Conservation (phyloP, 306 rosid genomes). For the Quercus rubra region DNA sequence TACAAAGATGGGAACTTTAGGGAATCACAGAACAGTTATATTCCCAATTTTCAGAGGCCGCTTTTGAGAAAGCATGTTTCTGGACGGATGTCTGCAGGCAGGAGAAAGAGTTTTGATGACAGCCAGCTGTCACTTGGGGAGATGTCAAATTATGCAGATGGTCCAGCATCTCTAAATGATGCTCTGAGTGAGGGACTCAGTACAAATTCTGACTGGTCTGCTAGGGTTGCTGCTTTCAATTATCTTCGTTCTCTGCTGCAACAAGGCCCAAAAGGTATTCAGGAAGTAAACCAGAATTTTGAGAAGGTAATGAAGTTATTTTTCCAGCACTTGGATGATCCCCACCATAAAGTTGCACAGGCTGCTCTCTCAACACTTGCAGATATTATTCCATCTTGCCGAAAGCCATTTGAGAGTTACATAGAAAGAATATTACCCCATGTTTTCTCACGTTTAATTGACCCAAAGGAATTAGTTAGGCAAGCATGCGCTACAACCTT, state of each 20-base stretch:
- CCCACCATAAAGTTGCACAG: conserved; percentile 98
- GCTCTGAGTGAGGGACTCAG: conserved; percentile 90
- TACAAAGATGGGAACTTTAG: conserved; percentile 70
- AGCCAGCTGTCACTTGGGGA: conserved; percentile 76
- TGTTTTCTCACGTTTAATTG: conserved; percentile 95
- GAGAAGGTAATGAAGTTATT: conserved; percentile 99
- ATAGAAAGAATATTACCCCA: conserved; percentile 96
- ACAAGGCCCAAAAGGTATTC: conserved; percentile 90
- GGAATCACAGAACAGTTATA: conserved; percentile 63
- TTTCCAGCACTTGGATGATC: conserved; percentile 98
- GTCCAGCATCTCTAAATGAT: conserved; percentile 82
- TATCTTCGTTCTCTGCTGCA: conserved; percentile 80
- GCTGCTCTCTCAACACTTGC: conserved; percentile 98
- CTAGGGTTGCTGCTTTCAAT: conserved; percentile 92
- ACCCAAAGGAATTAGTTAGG: conserved; percentile 95
- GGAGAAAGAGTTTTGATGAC: conserved; percentile 93
- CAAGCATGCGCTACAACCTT: conserved; percentile 79
- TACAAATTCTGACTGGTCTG: conserved; percentile 95
- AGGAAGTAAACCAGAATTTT: conserved; percentile 85
- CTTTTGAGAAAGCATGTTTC: conserved; percentile 74
- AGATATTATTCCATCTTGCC: conserved; percentile 81
- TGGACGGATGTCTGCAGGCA: conserved; percentile 75
- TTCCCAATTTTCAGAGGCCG: conserved; percentile 98
- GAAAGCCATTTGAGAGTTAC: conserved; percentile 92
- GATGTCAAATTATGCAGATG: conserved; percentile 64